These are phyloP conservation scores for Sugiyamaella grinbergsii DNA, from an alignment of 1,139 yeast genomes.

Conservation along the genomic window DNA sequence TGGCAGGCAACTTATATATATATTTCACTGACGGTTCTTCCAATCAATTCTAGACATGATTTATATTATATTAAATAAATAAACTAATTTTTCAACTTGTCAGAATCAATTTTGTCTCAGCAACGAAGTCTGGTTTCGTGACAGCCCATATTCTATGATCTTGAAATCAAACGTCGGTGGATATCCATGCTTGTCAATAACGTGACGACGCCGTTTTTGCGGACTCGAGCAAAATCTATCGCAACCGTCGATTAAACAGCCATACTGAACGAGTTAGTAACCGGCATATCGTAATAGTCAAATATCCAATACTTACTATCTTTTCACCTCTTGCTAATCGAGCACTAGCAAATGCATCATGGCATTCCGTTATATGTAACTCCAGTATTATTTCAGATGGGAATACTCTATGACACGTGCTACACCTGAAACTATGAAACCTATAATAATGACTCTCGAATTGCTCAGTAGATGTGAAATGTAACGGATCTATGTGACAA, in stretches of 20 bases:
- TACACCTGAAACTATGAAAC: conserved; percentile 42
- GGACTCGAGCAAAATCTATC: conserved; percentile 43
- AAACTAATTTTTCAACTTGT: too few relatives aligned
- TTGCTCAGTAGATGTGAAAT: conserved; percentile 18
- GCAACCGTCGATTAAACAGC: conserved; percentile 51
- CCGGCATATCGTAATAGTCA: too few relatives aligned
- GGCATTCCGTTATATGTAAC: conserved; percentile 58
- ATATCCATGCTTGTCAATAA: conserved; percentile 54
- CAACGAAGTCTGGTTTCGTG: conserved; percentile 20
- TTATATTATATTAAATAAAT: too few relatives aligned
- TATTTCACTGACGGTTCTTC: too few relatives aligned
- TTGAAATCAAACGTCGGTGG: conserved; percentile 41
- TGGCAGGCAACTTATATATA: too few relatives aligned
- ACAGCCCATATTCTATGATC: conserved; percentile 25
- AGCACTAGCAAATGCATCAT: conserved; percentile 52
- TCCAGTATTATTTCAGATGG: conserved; percentile 48
- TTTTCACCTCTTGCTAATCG: conserved; percentile 47
- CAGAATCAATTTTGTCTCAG: too few relatives aligned
- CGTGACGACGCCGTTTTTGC: conserved; percentile 50
- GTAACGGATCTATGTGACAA: conserved; percentile 22
- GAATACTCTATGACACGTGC: conserved; percentile 48
- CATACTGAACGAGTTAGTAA: conserved; percentile 32
- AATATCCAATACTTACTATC: conserved; percentile 29
- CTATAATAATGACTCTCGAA: conserved; percentile 34
- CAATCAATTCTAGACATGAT: too few relatives aligned